Evolutionary conservation across 495 filamentous ascomycete species (phyloP).

Genomic region (Aspergillus diversus): DNA sequence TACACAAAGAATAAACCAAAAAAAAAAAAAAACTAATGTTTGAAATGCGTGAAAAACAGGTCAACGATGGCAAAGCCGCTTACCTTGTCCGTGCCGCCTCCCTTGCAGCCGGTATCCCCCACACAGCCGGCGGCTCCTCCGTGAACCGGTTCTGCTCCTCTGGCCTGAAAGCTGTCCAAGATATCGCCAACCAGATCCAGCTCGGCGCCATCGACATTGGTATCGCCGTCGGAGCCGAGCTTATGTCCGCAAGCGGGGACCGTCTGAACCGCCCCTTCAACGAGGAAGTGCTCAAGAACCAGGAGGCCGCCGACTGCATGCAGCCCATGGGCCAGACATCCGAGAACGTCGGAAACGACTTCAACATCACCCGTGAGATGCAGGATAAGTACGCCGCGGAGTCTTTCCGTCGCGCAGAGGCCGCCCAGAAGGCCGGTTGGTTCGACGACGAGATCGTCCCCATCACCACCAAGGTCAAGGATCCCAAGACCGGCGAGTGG

Average conservation of each 20-base stretch:
- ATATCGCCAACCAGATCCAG: constrained; percentile 88
- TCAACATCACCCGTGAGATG: constrained; percentile 74
- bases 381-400: constrained; percentile 88
- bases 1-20: too few relatives aligned
- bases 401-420: constrained; percentile 83
- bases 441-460: constrained; percentile 95
- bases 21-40: background rate
- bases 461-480: constrained; percentile 78
- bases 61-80: constrained; percentile 81
- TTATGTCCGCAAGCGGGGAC: constrained; percentile 77
- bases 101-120: constrained; percentile 91
- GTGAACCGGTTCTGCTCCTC: constrained; percentile 98
- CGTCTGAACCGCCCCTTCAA: constrained; percentile 73
- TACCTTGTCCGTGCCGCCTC: constrained; percentile 88
- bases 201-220: constrained; percentile 83
- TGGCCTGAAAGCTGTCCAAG: constrained; percentile 90
- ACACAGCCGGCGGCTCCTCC: constrained; percentile 77
- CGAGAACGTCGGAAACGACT: constrained; percentile 94
- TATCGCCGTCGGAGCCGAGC: constrained; percentile 84
- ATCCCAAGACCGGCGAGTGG: constrained; percentile 76
- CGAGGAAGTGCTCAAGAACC: constrained; percentile 71
- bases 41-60: constrained; percentile 47
- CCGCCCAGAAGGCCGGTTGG: constrained; percentile 88
- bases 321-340: constrained; percentile 97
- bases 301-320: constrained; percentile 84